A percentile compares a stretch with the other conserved stretches of the same genome.
Conservation (phyloP, 228 moss, liverwort and hornwort species). For the Sphagnum magellanicum region DNA sequence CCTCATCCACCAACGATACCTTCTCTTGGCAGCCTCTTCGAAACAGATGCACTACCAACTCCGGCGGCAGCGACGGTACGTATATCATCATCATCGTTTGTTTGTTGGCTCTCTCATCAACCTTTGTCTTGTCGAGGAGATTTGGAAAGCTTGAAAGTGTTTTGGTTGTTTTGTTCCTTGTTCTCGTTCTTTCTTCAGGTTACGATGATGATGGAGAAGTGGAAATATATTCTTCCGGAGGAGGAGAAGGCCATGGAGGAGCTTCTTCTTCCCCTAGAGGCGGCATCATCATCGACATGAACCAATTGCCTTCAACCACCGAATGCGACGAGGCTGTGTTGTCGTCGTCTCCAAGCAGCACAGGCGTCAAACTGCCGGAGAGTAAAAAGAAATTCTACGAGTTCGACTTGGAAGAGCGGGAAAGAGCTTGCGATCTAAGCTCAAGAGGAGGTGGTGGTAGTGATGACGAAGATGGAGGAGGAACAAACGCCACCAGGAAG, state of each 20-base stretch:
- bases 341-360: not conserved
- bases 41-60: slow-evolving; percentile 68
- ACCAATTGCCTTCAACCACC: slow-evolving; percentile 85
- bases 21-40: slow-evolving; percentile 11
- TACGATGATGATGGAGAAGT: slow-evolving; percentile 71
- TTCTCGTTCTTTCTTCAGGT: slow-evolving; percentile 13
- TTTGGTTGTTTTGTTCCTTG: no score
- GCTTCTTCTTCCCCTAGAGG: slow-evolving; percentile 44
- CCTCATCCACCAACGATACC: not conserved
- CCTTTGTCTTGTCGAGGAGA: no score
- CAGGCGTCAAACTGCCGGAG: not conserved
- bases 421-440: slow-evolving; percentile 52
- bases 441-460: slow-evolving; percentile 62
- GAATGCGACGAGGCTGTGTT: slow-evolving; percentile 66
- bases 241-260: slow-evolving; percentile 27
- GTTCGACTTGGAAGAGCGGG: slow-evolving; percentile 62
- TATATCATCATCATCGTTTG: no score
- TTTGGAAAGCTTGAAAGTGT: no score
- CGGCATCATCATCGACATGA: slow-evolving; percentile 54
- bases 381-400: slow-evolving; percentile 57
- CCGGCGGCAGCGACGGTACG: slow-evolving; percentile 25
- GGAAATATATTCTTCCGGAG: slow-evolving; percentile 67
- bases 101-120: no score
- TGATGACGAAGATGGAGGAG: slow-evolving; percentile 76
- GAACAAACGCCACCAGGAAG: slow-evolving; percentile 55